phyloP scores from a whole-genome alignment of 148 eudicot species.

The Drosera capensis region DNA sequence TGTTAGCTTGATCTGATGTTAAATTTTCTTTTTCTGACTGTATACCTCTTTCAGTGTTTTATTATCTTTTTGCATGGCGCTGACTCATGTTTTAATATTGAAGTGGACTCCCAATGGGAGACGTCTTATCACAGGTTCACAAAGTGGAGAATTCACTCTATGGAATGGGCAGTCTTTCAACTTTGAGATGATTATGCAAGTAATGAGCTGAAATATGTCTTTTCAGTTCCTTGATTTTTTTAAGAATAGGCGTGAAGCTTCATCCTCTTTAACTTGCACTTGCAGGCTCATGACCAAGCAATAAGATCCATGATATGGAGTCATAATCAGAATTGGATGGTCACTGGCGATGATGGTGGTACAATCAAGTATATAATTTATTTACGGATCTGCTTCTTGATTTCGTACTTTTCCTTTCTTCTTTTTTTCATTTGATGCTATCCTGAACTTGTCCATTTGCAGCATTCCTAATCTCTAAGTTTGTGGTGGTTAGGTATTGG shows the following conservation, averaged over 20 bases:
- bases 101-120: slow-evolving; percentile 99
- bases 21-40: too few relatives aligned
- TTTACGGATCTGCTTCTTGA: not conserved
- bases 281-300: slow-evolving; percentile 97
- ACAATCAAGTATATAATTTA: slow-evolving; percentile 44
- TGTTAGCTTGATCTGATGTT: too few relatives aligned
- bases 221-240: not conserved
- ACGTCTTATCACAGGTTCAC: slow-evolving; percentile 95
- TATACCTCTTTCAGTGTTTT: not conserved
- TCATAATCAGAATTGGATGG: slow-evolving; percentile 98
- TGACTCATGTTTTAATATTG: slow-evolving; percentile 14
- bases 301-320: slow-evolving; percentile 99
- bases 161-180: slow-evolving; percentile 98
- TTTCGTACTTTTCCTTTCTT: not conserved
- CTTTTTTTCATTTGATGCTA: too few relatives aligned
- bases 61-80: slow-evolving; percentile 1
- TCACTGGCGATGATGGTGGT: slow-evolving; percentile 97
- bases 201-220: slow-evolving; percentile 18
- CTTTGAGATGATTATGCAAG: slow-evolving; percentile 99
- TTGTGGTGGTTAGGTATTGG: slow-evolving; percentile 60
- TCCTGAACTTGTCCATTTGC: too few relatives aligned
- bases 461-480: too few relatives aligned
- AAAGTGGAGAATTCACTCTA: slow-evolving; percentile 93
- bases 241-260: too few relatives aligned
- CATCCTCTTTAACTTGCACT: slow-evolving; percentile 4